phyloP scores from a whole-genome alignment of 345 rosid genomes.

The Corymbia maculata region DNA sequence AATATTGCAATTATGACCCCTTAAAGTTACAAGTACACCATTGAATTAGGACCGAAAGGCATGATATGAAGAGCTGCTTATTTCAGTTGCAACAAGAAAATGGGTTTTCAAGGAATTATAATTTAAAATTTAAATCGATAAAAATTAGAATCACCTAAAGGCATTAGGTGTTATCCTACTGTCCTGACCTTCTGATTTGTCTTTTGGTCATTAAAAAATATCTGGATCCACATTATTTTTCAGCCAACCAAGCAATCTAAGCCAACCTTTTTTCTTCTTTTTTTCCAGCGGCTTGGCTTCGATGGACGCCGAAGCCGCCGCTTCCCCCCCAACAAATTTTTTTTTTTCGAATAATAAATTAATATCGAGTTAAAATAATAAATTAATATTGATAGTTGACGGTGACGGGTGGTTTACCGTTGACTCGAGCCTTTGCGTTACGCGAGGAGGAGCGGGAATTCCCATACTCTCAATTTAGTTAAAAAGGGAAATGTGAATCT shows the following conservation, averaged over 20 bases:
- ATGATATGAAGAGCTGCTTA: not conserved
- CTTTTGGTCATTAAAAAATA: not conserved
- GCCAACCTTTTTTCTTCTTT: not conserved
- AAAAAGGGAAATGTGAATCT: not conserved
- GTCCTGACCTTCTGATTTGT: not conserved
- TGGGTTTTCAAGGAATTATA: not conserved
- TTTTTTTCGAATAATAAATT: not conserved
- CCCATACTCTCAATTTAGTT: not conserved
- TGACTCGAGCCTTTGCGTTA: not conserved
- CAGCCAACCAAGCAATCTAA: not conserved
- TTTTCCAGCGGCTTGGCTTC: not conserved
- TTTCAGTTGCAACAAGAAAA: not conserved
- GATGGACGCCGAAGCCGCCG: not conserved
- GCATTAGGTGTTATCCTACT: not conserved
- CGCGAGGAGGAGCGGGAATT: not conserved
- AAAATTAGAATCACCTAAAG: not conserved
- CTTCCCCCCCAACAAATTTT: not conserved
- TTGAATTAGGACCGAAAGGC: not conserved
- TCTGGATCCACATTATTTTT: not conserved
- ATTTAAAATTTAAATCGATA: not conserved
- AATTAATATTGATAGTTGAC: not conserved
- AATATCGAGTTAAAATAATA: no score
- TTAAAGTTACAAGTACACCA: not conserved
- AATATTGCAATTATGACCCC: not conserved
- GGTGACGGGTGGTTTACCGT: not conserved